Evolutionary conservation across 208 protist species (phyloP).

Genomic region (Balamuthia mandrillaris): DNA sequence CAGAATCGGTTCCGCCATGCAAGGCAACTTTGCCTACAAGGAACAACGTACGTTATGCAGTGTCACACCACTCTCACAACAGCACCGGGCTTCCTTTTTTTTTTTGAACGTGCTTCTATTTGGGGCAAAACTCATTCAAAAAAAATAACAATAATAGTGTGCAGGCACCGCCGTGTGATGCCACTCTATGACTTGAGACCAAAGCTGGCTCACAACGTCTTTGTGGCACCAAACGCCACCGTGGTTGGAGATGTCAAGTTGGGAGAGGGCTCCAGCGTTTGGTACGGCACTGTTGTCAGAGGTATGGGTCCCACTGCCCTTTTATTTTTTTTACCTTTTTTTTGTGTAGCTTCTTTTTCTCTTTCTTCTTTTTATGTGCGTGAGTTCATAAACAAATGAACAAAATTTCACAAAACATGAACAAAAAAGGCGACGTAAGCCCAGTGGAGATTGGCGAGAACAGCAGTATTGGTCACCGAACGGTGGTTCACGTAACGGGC

Average conservation of each 20-base stretch:
- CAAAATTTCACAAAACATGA: no score
- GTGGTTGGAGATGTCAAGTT: constrained; percentile 33
- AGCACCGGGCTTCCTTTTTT: no score
- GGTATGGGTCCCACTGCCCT: not conserved
- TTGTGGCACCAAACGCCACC: not conserved
- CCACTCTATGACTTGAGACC: not conserved
- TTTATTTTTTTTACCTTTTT: no score
- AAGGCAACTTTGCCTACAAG: constrained; percentile 13
- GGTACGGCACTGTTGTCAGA: constrained; percentile 40
- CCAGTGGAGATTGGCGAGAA: constrained; percentile 1
- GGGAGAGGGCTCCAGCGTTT: not conserved
- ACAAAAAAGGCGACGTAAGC: constrained; percentile 46
- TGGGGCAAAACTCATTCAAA: no score
- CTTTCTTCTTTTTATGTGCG: no score
- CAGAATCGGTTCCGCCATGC: not conserved
- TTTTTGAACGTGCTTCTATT: no score
- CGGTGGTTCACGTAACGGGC: constrained; percentile 30
- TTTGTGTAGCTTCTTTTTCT: no score
- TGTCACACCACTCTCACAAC: no score
- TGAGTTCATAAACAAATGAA: no score
- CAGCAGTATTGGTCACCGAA: constrained; percentile 31
- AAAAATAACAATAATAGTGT: constrained; percentile 2
- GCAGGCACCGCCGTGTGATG: not conserved
- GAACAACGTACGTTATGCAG: constrained; percentile 9
- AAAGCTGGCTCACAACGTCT: not conserved